Evolutionary conservation across 805 yeast species (phyloP).

Genomic region (Hanseniaspora hatyaiensis): DNA sequence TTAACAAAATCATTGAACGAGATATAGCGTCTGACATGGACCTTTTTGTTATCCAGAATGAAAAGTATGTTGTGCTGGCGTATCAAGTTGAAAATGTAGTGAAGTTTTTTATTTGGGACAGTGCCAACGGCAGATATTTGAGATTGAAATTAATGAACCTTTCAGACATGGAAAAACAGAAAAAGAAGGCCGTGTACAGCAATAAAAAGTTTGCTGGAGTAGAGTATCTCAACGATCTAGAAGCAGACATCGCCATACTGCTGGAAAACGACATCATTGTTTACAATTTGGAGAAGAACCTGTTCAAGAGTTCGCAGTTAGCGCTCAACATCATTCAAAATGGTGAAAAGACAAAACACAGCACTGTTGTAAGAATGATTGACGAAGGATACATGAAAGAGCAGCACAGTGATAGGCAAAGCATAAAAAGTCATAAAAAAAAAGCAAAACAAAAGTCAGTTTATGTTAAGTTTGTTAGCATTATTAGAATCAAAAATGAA

Average conservation of each 20-base stretch:
- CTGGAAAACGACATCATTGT: background rate
- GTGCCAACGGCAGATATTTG: background rate
- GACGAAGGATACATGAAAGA: background rate
- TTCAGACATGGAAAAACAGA: background rate
- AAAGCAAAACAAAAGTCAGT: background rate
- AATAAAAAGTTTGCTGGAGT: background rate
- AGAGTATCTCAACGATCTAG: background rate
- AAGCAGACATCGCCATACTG: background rate
- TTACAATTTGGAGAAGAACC: background rate
- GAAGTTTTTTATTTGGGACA: conserved; percentile 9
- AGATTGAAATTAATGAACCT: background rate
- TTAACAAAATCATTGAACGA: conserved; percentile 11
- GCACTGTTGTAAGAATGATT: background rate
- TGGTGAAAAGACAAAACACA: background rate
- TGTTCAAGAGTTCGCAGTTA: background rate
- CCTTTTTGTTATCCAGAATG: background rate
- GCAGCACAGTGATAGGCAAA: background rate
- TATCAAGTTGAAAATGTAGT: background rate
- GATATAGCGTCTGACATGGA: background rate
- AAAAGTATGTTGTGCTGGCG: background rate
- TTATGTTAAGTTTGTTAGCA: background rate
- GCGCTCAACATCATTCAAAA: background rate
- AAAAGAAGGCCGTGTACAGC: background rate
- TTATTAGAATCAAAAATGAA: background rate
- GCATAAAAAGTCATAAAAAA: background rate